Base-by-base conservation (phyloP, 352 stramenopile species). In the Pythium monospermum region DNA sequence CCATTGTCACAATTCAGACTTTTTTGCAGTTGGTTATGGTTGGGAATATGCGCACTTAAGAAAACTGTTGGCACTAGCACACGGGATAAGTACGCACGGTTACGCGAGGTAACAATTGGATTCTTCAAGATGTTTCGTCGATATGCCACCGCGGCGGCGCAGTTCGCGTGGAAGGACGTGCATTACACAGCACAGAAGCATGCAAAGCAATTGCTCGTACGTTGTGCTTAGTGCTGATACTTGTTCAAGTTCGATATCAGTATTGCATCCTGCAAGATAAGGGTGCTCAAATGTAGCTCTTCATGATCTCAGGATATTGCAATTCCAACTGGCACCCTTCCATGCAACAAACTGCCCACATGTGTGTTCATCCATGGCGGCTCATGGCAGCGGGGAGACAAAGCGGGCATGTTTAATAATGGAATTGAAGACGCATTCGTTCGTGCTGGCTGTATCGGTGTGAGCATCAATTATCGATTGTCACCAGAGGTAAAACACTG, bases 321-420 rank as follows among this genome's bases (percentile, higher is more conserved):
- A 2, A 71, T 85, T 2, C 80, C 83, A 22, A 65, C 45, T 2
- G 48, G 46, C 22, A 55, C 57, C 12, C 55, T 54, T 12, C 59
- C 60, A 3, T 36, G 59, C 18, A 39, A 54, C 11, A 76, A 71
- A 35, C 59, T 84, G 6, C 75, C 78, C 2, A 83, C 81, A 0
- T 89, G 77, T 43, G 69, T 94, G 40, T 94, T 92, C 47, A 68
- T 94, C 3, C 83, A 94, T 44, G 83, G 83, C 23, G 83, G 83
- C 19, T 85, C 83, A 12, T 94, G 83, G 83, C 81, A 92, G 54
- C 77, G 81, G 5, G 83, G 83, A 11, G 81, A 91, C 63, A 94
- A 94, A 49, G 69, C 50, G n/a, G 77, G 68, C 3, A 49, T 58
- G 1, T 65, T 91, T 19, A 91, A 88, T 43, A 58, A 70, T 31